Evolutionary conservation across 83 land plant species (phyloP), one percentile per base, ranked within the genome.

Genomic region (Diphasiastrum complanatum): DNA sequence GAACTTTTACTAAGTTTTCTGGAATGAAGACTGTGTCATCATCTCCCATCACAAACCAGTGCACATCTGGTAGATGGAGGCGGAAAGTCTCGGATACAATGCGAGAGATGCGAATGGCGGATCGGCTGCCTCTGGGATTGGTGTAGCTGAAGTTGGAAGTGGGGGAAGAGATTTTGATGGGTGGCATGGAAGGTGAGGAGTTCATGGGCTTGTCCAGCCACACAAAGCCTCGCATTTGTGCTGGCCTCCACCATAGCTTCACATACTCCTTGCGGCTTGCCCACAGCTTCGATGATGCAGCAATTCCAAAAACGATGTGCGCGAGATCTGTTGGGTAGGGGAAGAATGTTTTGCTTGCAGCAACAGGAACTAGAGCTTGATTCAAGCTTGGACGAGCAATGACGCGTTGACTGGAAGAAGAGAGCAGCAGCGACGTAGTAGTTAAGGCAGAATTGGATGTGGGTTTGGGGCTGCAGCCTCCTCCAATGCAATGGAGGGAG

Each of bases 1-100:
- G 57, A 18, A 79, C 82, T 49, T 76, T 33, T 16, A 79, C 80
- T 23, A 92, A 66, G 36, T 92, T 92, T 0, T 92, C 91, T 18
- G 71, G 41, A 61, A 78, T 73, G 61, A 85, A 92, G 31, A 92
- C 78, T 25, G 97, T 92, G 61, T 92, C 97, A 37, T 88, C 97
- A 64, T 92, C 96, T 2, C 90, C 97, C 80, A 92, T 73, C 38
- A 91, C 95, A 58, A 84, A 84, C 97, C 97, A 91, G 43, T 83
- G 61, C 64, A 82, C 86, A 47, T 70, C 72, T 22, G 75, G 75
- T 33, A 70, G 55, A 23, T 76, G 74, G 14, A 81, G 38, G 31
- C 69, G 54, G 60, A 74, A 80, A 2, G 73, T 75, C 66, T 87
- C 97, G 49, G 24, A 46, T 8, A 83, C 68, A 22, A 91, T 76